Evolutionary conservation across 495 filamentous ascomycete genomes (phyloP), one percentile per base, ranked within the genome.

Genomic region (Hyaloscypha variabilis): DNA sequence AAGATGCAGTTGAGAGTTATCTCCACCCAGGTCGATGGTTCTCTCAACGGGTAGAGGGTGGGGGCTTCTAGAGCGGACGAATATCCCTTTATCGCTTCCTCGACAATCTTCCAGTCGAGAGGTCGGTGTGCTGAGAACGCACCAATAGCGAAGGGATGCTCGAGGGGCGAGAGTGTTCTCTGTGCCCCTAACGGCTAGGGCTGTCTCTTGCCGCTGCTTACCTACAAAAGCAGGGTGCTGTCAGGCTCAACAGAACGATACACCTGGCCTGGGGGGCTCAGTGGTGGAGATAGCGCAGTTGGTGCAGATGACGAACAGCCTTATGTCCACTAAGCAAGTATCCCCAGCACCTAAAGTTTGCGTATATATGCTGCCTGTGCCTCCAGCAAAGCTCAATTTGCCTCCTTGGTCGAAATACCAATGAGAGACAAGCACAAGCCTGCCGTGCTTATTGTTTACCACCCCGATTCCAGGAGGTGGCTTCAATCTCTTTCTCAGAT

Each of bases 251-350:
- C 46, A 57, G 26, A 50, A 8, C 19, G 53, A 57, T 34, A 26
- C 31, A 49, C 53, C 67, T 63, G 51, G 55, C 24, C 46, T 62
- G 66, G 50, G n/a, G 60, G 69, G 56, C 54, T 65, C n/a, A 71
- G 52, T 68, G 69, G 66, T 65, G 66, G 69, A 68, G 55, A 68
- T 68, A 66, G 59, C 26, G 50, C 64, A 21, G 21, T 51, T 39
- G 60, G 31, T 68, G 66, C 69, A 71, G 69, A 64, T 68, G 55
- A 64, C 59, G 4, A 58, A 36, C 56, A 72, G 64, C 69, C 66
- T 62, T 72, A 67, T 65, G 64, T 62, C 69, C 69, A 69, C 60
- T 69, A 62, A 64, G 64, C 63, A 67, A 21, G 49, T 21, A 42
- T 51, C 25, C 28, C 25, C 59, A 60, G 53, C 25, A 50, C 50